Evolutionary conservation across 2,329 filamentous ascomycete genomes (phyloP).

Genomic region (Arthrobotrys conoides): DNA sequence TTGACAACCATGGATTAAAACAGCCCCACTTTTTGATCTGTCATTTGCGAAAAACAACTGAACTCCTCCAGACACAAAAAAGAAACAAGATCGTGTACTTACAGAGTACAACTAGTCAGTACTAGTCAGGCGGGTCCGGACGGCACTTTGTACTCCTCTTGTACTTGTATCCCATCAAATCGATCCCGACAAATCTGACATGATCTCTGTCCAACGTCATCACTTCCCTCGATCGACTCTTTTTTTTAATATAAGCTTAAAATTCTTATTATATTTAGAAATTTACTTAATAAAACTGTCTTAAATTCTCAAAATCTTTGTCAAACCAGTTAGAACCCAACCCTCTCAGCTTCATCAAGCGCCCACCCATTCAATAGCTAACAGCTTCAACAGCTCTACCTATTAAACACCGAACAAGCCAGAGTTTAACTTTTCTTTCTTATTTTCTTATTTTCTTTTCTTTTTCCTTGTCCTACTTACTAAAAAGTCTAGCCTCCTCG

Average conservation of each 20-base stretch:
- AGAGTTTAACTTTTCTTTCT: neutral
- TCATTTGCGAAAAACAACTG: neutral
- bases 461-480: neutral
- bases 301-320: no score
- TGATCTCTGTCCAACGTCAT: conserved; percentile 9
- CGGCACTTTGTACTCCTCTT: no score
- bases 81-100: conserved; percentile 19
- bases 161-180: no score
- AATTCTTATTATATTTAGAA: conserved; percentile 47
- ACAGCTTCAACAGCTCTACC: neutral
- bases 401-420: no score
- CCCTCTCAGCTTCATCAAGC: neutral
- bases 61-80: conserved; percentile 11
- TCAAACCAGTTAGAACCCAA: no score
- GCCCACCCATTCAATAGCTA: neutral
- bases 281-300: no score
- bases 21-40: neutral
- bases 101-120: no score
- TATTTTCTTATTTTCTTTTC: no score
- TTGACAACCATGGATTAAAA: neutral
- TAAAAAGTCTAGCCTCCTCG: conserved; percentile 26
- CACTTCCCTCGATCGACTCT: neutral
- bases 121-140: neutral
- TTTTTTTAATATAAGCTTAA: conserved; percentile 58
- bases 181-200: neutral